Conservation (phyloP, 2,329 filamentous ascomycete species). For the Fusarium citri region DNA sequence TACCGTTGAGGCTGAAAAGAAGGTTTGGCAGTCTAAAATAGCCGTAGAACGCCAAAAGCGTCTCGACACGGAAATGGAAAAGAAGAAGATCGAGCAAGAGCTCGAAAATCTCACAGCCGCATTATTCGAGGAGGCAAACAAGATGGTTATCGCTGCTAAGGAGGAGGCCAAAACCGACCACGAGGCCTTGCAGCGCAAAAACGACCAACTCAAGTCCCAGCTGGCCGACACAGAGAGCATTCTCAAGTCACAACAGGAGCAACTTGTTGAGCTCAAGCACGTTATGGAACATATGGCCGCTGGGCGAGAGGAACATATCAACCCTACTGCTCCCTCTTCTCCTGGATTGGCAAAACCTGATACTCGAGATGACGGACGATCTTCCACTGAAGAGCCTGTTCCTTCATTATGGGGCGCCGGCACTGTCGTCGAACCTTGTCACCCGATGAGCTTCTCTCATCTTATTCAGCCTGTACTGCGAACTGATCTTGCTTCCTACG, state of each 20-base stretch:
- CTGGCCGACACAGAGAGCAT: constrained; percentile 87
- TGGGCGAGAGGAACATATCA: constrained; percentile 77
- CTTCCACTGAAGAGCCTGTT: constrained; percentile 48
- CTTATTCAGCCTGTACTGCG: constrained; percentile 86
- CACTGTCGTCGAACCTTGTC: constrained; percentile 58
- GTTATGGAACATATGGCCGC: constrained; percentile 90
- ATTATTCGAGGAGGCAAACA: constrained; percentile 98
- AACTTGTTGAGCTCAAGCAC: constrained; percentile 88
- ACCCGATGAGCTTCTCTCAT: constrained; percentile 80
- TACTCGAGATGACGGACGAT: constrained; percentile 58
- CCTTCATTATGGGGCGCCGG: constrained; percentile 47
- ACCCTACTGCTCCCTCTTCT: constrained; percentile 83
- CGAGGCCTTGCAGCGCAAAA: constrained; percentile 83
- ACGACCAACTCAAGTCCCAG: constrained; percentile 87
- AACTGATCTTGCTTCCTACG: constrained; percentile 82
- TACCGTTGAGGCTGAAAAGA: constrained; percentile 79
- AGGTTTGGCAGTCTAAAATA: constrained; percentile 66
- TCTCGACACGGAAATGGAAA: constrained; percentile 77
- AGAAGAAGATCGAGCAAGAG: constrained; percentile 91
- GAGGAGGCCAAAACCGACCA: constrained; percentile 89
- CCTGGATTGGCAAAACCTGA: constrained; percentile 81
- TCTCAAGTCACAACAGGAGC: constrained; percentile 90
- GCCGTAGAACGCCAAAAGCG: constrained; percentile 74
- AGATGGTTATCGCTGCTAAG: constrained; percentile 91
- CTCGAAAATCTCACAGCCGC: constrained; percentile 90